Evolutionary conservation across 2,329 filamentous ascomycete species (phyloP).

Genomic region (Microcyclospora tardicrescens): DNA sequence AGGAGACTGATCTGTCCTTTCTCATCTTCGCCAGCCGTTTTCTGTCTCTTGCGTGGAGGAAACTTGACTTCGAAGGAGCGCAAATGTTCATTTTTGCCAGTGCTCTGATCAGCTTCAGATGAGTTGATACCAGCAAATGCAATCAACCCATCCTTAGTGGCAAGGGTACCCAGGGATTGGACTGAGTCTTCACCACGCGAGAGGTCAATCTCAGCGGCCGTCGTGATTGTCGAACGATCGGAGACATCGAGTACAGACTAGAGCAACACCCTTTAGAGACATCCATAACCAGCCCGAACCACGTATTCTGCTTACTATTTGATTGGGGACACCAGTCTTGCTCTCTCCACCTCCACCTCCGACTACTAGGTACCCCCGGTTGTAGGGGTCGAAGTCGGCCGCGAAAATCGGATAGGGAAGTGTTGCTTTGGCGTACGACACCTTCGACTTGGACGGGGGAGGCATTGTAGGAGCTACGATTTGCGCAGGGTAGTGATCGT

Average conservation of each 20-base stretch:
- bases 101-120: slow-evolving; percentile 54
- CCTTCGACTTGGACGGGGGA: slow-evolving; percentile 8
- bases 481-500: too few species aligned
- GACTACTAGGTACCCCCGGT: slow-evolving; percentile 63
- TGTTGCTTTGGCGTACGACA: slow-evolving; percentile 46
- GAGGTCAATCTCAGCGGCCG: slow-evolving; percentile 60
- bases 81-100: slow-evolving; percentile 73
- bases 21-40: slow-evolving; percentile 22
- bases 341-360: slow-evolving; percentile 79
- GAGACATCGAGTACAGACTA: slow-evolving; percentile 63
- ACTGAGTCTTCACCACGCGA: slow-evolving; percentile 81
- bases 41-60: slow-evolving; percentile 34
- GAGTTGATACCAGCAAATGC: slow-evolving; percentile 72
- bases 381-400: slow-evolving; percentile 74
- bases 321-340: slow-evolving; percentile 71
- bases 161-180: slow-evolving; percentile 61
- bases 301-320: slow-evolving; percentile 50
- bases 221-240: slow-evolving; percentile 49
- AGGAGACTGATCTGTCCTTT: slow-evolving; percentile 31
- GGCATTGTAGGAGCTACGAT: too few species aligned
- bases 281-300: not conserved
- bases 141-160: slow-evolving; percentile 42
- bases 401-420: slow-evolving; percentile 76
- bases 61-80: slow-evolving; percentile 56
- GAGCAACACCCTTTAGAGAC: not conserved